A percentile compares a stretch with the other conserved stretches of the same genome.
These are phyloP conservation scores for Oryza meyeriana DNA, from an alignment of 176 grass and related monocot species.

Conservation along the genomic window DNA sequence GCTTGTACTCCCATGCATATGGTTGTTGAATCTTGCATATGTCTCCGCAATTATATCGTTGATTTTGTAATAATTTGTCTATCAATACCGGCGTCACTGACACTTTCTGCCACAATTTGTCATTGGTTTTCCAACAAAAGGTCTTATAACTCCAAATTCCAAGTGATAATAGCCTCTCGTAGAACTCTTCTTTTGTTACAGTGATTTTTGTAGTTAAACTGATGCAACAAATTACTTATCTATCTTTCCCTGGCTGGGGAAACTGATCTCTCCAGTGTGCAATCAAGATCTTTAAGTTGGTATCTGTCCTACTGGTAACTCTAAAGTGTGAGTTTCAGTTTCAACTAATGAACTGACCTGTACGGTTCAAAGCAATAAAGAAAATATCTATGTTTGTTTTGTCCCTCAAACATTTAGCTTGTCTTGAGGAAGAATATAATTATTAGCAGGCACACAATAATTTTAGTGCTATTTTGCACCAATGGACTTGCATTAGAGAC, in stretches of 20 bases:
- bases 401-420: neutral
- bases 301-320: neutral
- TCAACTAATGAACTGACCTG: neutral
- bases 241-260: neutral
- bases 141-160: neutral
- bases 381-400: neutral
- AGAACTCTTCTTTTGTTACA: neutral
- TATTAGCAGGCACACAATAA: neutral
- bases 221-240: neutral
- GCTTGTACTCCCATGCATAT: neutral
- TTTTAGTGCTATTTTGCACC: neutral
- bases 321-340: neutral
- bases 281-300: neutral
- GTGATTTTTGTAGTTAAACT: neutral
- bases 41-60: neutral
- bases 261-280: neutral
- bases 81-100: too few relatives aligned
- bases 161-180: neutral
- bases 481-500: neutral
- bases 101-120: neutral
- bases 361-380: neutral
- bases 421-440: too few relatives aligned
- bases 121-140: neutral
- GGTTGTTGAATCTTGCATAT: neutral
- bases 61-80: neutral